phyloP scores from a whole-genome alignment of 108 stramenopile species.

The Asterionellopsis glacialis region DNA sequence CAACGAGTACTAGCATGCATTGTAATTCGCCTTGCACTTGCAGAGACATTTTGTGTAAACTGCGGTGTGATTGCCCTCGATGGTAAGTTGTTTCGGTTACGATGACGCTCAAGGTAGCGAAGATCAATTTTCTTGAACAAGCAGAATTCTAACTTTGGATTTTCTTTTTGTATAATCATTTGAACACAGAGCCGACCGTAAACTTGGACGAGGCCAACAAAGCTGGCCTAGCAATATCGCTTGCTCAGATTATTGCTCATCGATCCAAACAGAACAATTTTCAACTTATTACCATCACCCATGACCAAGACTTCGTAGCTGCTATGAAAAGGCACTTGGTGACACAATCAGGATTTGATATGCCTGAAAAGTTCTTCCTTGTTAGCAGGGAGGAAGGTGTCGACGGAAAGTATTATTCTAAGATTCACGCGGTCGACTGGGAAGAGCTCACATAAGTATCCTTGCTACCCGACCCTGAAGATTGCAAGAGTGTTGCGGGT shows the following conservation, averaged over 20 bases:
- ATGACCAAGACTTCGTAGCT: conserved; percentile 97
- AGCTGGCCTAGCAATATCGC: conserved; percentile 88
- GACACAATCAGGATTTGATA: conserved; percentile 69
- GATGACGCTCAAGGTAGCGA: too few relatives aligned
- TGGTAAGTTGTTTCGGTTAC: conserved; percentile 63
- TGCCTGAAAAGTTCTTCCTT: conserved; percentile 96
- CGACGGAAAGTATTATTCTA: conserved; percentile 80
- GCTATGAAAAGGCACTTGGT: conserved; percentile 91
- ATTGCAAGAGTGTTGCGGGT: too few relatives aligned
- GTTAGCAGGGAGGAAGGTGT: conserved; percentile 81
- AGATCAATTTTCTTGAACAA: too few relatives aligned
- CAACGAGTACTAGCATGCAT: conserved; percentile 92
- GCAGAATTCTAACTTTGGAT: too few relatives aligned
- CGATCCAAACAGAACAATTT: conserved; percentile 91
- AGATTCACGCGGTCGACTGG: conserved; percentile 81
- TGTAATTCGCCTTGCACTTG: conserved; percentile 98
- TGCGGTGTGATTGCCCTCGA: conserved; percentile 96
- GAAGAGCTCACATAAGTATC: conserved; percentile 36
- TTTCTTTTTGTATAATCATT: conserved; percentile 15
- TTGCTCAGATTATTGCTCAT: conserved; percentile 91
- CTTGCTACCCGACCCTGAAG: too few relatives aligned
- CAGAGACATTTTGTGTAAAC: conserved; percentile 96
- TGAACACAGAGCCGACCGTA: conserved; percentile 18
- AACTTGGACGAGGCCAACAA: conserved; percentile 94
- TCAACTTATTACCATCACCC: conserved; percentile 97